These are phyloP conservation scores for Colletotrichum musae DNA, from an alignment of 2,329 filamentous ascomycete genomes.

Conservation along the genomic window DNA sequence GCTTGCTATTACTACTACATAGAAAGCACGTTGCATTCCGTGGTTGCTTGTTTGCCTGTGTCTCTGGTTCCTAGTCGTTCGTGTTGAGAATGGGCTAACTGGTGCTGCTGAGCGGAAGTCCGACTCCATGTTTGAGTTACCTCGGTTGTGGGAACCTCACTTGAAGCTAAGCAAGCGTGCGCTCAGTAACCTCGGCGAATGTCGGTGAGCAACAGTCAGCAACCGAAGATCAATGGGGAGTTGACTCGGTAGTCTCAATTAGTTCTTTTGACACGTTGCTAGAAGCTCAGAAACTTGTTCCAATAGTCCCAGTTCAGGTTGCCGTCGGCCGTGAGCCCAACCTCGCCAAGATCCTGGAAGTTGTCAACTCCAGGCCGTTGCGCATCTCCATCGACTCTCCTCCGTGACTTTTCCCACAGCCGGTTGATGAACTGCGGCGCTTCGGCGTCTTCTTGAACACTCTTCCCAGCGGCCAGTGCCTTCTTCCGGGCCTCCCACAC, in stretches of 20 bases:
- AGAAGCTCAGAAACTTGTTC: slow-evolving; percentile 24
- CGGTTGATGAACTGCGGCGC: slow-evolving; percentile 9
- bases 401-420: background rate
- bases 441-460: background rate
- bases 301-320: slow-evolving; percentile 36
- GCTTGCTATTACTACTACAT: background rate
- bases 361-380: background rate
- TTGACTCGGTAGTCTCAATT: background rate
- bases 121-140: no score
- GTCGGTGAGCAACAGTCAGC: no score
- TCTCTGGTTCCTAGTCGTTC: background rate
- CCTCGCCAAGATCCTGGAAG: background rate
- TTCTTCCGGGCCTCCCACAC: slow-evolving; percentile 22
- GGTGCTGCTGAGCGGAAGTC: no score
- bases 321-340: slow-evolving; percentile 5
- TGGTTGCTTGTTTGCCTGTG: no score
- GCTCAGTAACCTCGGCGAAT: no score
- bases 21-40: background rate
- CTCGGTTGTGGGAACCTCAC: no score
- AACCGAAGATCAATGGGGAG: no score
- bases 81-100: no score
- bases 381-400: background rate
- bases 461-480: background rate
- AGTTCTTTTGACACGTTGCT: background rate
- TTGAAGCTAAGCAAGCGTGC: no score